Conservation (phyloP, 2,329 filamentous ascomycete genomes). For the Diaporthe citriasiana region DNA sequence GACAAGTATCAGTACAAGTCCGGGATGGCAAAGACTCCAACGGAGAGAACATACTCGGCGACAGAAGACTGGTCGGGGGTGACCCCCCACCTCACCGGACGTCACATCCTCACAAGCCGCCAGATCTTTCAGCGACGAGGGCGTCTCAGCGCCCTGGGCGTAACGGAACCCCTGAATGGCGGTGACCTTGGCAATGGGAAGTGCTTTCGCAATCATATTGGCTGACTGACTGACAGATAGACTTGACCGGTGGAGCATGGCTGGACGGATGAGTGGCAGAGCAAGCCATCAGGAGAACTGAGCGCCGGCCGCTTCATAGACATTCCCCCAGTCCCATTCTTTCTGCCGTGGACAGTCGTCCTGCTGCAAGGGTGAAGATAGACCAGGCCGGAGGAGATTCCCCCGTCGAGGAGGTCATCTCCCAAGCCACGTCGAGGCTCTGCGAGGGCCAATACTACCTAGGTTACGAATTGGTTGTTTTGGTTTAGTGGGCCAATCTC, state of each 20-base stretch:
- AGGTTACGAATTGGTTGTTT: neutral
- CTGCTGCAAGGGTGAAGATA: constrained; percentile 5
- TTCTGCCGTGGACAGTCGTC: neutral
- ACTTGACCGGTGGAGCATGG: neutral
- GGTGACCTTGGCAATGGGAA: constrained; percentile 38
- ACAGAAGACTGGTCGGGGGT: constrained; percentile 38
- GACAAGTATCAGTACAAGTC: neutral
- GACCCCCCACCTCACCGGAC: constrained; percentile 35
- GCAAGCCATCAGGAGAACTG: no score
- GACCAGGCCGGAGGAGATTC: neutral
- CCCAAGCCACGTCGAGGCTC: neutral
- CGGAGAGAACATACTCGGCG: constrained; percentile 23
- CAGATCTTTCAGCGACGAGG: constrained; percentile 28
- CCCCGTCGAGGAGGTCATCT: constrained; percentile 11
- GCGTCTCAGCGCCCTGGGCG: constrained; percentile 26
- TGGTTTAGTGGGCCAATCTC: neutral
- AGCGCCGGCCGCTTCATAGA: neutral
- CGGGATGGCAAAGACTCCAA: neutral
- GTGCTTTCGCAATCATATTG: constrained; percentile 37
- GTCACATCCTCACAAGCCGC: constrained; percentile 38
- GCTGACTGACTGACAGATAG: neutral
- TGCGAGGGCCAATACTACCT: neutral
- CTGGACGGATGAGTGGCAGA: neutral
- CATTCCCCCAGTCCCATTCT: neutral
- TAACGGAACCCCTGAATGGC: constrained; percentile 42